Evolutionary conservation across 1,284 basidiomycete species (phyloP).

Genomic region (Heterobasidion parviporum): DNA sequence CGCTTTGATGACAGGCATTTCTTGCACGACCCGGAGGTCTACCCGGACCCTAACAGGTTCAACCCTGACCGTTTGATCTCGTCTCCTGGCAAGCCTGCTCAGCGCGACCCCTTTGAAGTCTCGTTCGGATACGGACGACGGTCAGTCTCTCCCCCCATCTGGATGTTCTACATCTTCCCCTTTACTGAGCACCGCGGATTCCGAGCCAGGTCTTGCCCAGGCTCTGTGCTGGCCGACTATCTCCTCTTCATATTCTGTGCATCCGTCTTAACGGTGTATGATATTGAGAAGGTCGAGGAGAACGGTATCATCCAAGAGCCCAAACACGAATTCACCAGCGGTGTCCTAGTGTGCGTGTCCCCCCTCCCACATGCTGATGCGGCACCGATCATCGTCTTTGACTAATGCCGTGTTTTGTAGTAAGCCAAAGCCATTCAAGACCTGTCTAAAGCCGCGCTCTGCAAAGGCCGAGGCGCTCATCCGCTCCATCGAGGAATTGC

Average conservation of each 20-base stretch:
- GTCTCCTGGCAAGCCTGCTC: conserved; percentile 9
- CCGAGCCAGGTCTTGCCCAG: conserved; percentile 8
- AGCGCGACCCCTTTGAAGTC: conserved; percentile 8
- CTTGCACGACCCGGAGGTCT: conserved; percentile 13
- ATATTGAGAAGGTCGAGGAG: conserved; percentile 10
- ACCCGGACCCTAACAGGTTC: conserved; percentile 12
- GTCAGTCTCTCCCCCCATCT: neutral
- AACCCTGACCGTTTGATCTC: conserved; percentile 12
- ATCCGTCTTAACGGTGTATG: conserved; percentile 8
- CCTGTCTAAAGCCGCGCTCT: conserved; percentile 49
- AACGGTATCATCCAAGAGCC: conserved; percentile 11
- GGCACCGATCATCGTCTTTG: neutral
- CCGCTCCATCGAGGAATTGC: neutral
- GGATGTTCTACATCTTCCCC: neutral
- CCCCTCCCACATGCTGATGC: neutral
- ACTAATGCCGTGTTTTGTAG: conserved; percentile 20
- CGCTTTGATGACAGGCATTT: conserved; percentile 6
- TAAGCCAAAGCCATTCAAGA: conserved; percentile 54
- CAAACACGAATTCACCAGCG: conserved; percentile 8
- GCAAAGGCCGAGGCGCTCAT: conserved; percentile 45
- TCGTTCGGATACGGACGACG: conserved; percentile 15
- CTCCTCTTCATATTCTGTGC: conserved; percentile 10
- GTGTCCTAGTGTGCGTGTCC: conserved; percentile 9
- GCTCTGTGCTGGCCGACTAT: conserved; percentile 8
- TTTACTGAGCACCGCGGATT: too few species aligned